Conservation (phyloP, 331 rosid genomes). For the Malus hybrid region DNA sequence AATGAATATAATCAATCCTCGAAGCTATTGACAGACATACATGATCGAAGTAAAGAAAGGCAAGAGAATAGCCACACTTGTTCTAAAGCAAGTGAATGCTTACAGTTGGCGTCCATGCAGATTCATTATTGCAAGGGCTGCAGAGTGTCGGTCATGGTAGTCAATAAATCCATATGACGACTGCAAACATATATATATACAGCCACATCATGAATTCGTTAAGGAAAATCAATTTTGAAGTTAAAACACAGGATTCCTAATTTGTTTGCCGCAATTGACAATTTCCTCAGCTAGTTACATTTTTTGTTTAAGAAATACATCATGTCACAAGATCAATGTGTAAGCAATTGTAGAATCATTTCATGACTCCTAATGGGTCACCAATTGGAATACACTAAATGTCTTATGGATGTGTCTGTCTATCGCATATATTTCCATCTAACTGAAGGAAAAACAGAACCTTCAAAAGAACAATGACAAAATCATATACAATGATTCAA, state of each 20-base stretch:
- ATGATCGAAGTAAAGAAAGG: background rate
- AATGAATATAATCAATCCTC: background rate
- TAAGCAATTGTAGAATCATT: background rate
- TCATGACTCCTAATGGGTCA: background rate
- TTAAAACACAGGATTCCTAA: background rate
- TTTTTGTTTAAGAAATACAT: background rate
- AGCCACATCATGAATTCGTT: background rate
- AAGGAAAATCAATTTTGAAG: background rate
- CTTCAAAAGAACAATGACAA: background rate
- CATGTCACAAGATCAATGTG: background rate
- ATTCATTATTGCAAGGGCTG: conserved; percentile 59
- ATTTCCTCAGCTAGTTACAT: background rate
- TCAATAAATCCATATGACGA: conserved; percentile 85
- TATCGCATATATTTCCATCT: background rate
- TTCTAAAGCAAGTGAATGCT: conserved; percentile 18
- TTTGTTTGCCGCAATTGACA: background rate
- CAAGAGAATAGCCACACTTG: background rate
- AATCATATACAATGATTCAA: background rate
- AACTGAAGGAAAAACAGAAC: background rate
- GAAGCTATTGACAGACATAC: too few relatives aligned
- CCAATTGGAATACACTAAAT: background rate
- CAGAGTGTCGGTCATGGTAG: conserved; percentile 68
- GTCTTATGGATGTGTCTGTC: background rate
- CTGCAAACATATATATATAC: conserved; percentile 23
- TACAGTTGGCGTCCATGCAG: conserved; percentile 80